Evolutionary conservation across 345 rosid genomes (phyloP).

Genomic region (Mallotus nudiflorus): DNA sequence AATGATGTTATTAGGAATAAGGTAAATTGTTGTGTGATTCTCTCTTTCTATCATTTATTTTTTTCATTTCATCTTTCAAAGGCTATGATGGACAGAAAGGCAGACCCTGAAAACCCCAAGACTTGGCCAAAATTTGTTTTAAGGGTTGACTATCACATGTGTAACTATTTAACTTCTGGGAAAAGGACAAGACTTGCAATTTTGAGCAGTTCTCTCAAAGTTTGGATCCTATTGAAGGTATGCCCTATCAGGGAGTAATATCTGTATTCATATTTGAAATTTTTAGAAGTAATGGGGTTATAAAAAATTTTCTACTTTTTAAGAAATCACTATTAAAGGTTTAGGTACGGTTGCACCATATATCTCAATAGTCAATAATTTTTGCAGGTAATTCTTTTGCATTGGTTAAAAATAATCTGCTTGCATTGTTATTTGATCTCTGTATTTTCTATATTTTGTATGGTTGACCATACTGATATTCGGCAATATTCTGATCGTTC

Average conservation of each 20-base stretch:
- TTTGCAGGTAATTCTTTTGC: neutral
- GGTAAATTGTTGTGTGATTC: neutral
- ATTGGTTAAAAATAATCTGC: neutral
- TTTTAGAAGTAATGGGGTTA: neutral
- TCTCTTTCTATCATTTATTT: neutral
- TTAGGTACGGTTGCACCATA: neutral
- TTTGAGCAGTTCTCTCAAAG: slow-evolving; percentile 91
- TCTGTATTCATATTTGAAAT: neutral
- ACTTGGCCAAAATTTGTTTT: slow-evolving; percentile 85
- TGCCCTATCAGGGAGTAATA: neutral
- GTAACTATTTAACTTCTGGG: slow-evolving; percentile 76
- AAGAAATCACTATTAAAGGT: neutral
- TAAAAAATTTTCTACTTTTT: neutral
- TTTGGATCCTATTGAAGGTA: slow-evolving; percentile 94
- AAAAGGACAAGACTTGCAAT: slow-evolving; percentile 78
- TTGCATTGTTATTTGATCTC: neutral
- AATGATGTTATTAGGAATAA: neutral
- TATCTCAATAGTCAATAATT: neutral
- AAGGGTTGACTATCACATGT: slow-evolving; percentile 87
- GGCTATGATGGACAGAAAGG: slow-evolving; percentile 63
- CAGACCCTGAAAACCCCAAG: slow-evolving; percentile 69
- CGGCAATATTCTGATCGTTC: too few relatives aligned
- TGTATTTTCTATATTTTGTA: too few relatives aligned
- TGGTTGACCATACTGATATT: neutral
- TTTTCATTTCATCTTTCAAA: slow-evolving; percentile 19